These are phyloP conservation scores for Fraxinus greggii DNA, from an alignment of 305 asterid species.

Conservation along the genomic window DNA sequence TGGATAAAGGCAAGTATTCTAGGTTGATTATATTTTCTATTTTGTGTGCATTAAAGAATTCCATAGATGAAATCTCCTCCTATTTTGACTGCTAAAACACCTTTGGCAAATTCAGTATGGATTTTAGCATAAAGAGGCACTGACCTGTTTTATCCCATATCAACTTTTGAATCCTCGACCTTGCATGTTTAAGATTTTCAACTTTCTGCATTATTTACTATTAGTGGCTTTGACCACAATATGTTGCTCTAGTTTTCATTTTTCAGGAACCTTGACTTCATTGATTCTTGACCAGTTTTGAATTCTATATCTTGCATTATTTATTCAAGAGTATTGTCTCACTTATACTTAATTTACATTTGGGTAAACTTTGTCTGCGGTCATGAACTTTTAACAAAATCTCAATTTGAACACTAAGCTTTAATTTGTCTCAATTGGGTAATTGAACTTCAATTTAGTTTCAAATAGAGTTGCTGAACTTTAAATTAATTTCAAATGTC, in stretches of 20 bases:
- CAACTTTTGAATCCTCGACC: conserved; percentile 9
- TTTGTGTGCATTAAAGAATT: conserved; percentile 13
- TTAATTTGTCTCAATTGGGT: neutral
- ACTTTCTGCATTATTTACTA: neutral
- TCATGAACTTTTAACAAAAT: neutral
- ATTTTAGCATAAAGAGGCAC: conserved; percentile 8
- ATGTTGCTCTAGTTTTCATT: neutral
- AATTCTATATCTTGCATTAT: neutral
- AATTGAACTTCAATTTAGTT: neutral
- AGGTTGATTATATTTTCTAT: conserved; percentile 1
- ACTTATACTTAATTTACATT: neutral
- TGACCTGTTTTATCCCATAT: neutral
- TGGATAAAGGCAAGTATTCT: conserved; percentile 57
- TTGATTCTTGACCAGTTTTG: neutral
- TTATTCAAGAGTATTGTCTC: neutral
- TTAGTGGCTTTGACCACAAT: neutral
- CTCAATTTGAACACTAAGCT: neutral
- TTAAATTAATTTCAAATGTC: neutral
- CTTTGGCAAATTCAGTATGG: conserved; percentile 13
- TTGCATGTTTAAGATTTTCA: conserved; percentile 5
- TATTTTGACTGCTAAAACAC: conserved; percentile 18
- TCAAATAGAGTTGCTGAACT: neutral
- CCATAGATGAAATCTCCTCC: conserved; percentile 6
- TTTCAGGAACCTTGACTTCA: neutral
- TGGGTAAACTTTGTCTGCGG: neutral